These are phyloP conservation scores for Orbilia ellipsospora DNA, from an alignment of 2,329 filamentous ascomycete genomes.

Conservation along the genomic window DNA sequence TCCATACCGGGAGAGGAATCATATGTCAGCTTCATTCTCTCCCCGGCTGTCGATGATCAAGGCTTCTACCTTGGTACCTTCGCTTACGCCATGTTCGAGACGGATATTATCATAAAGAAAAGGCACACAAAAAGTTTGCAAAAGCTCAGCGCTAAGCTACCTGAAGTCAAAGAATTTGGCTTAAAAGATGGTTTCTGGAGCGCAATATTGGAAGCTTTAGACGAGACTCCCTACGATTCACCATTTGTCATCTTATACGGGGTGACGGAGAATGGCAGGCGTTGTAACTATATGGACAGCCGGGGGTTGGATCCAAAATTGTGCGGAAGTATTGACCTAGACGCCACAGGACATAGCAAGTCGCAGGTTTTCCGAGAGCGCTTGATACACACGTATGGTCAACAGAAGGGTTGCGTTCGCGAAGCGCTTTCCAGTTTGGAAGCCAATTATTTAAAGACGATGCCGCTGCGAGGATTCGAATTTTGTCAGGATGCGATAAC, in stretches of 20 bases:
- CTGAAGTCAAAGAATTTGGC: slow-evolving; percentile 38
- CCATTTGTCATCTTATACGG: slow-evolving; percentile 57
- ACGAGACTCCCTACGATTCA: slow-evolving; percentile 56
- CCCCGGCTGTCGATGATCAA: slow-evolving; percentile 54
- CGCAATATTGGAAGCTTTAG: slow-evolving; percentile 56
- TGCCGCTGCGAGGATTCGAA: slow-evolving; percentile 39
- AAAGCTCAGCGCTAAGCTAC: slow-evolving; percentile 53
- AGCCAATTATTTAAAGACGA: slow-evolving; percentile 9
- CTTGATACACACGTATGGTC: slow-evolving; percentile 42
- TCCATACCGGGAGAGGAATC: slow-evolving; percentile 55
- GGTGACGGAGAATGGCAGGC: slow-evolving; percentile 27
- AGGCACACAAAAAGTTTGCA: slow-evolving; percentile 56
- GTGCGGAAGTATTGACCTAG: slow-evolving; percentile 39
- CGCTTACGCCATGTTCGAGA: slow-evolving; percentile 57
- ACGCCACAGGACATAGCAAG: slow-evolving; percentile 5
- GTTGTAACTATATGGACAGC: slow-evolving; percentile 48
- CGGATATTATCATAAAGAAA: slow-evolving; percentile 55
- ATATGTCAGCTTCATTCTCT: slow-evolving; percentile 58
- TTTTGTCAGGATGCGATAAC: slow-evolving; percentile 76
- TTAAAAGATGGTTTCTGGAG: slow-evolving; percentile 54
- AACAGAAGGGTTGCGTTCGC: slow-evolving; percentile 18
- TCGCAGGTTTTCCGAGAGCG: slow-evolving; percentile 40
- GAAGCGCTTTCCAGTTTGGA: slow-evolving; percentile 27
- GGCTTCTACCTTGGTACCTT: slow-evolving; percentile 56
- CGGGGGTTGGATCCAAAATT: slow-evolving; percentile 32